A percentile compares a stretch with the other conserved stretches of the same genome.
Conservation (phyloP, 306 rosid species). For the Trifolium repens region DNA sequence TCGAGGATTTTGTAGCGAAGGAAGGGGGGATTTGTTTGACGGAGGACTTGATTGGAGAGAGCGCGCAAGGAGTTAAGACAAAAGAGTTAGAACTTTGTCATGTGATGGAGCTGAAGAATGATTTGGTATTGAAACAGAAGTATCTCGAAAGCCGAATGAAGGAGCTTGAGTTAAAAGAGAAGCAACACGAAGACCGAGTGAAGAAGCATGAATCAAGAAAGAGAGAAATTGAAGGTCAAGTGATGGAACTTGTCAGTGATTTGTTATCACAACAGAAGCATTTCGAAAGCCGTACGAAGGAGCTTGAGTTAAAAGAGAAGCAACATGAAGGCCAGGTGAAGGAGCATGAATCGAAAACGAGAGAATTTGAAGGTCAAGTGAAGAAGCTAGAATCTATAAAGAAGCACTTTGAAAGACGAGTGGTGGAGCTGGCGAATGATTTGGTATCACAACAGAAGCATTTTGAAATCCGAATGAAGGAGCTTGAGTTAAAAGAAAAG, state of each 20-base stretch:
- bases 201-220: constrained; percentile 39
- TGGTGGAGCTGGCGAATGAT: background rate
- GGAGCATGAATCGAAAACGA: background rate
- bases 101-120: background rate
- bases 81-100: background rate
- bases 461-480: background rate
- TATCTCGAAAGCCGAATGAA: background rate
- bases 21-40: constrained; percentile 7
- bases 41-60: constrained; percentile 13
- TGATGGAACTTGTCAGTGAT: background rate
- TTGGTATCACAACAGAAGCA: constrained; percentile 4
- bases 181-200: constrained; percentile 22
- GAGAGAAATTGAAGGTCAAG: background rate
- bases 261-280: background rate
- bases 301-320: background rate
- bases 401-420: background rate
- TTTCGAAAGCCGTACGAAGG: background rate
- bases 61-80: background rate
- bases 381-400: background rate
- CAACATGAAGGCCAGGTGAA: background rate
- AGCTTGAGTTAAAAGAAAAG: background rate
- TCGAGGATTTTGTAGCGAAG: constrained; percentile 17
- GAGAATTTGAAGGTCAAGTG: background rate
- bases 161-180: constrained; percentile 31
- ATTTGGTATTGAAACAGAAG: background rate